Evolutionary conservation across 2,329 filamentous ascomycete species (phyloP), one percentile per base, ranked within the genome.

Genomic region (Exophiala spinifera): DNA sequence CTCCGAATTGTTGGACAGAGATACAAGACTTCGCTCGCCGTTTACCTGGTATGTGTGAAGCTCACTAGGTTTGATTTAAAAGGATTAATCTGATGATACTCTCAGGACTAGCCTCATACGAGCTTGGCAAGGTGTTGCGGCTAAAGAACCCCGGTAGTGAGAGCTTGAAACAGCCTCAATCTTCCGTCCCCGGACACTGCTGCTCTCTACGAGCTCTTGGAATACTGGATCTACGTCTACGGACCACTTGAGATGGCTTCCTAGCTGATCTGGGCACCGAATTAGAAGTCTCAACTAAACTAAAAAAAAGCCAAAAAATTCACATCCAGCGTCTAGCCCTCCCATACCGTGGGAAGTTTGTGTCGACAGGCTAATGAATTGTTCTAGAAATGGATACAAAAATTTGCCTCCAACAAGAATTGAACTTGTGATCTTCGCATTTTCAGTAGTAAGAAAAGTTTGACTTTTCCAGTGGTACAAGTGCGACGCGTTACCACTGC

Each of bases 371-470:
- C 8, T 25, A 25, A 25, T 4, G 23, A 25, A 25, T 4, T 4
- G 23, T 25, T 8, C 23, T 25, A 23, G n/a, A 48, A 48, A 6
- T 6, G 6, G n/a, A 39, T 15, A 45, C 31, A 52, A 37, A 21
- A 21, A 31, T 39, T n/a, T 53, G 51, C 51, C 51, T 53, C 51
- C 51, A 53, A 53, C 51, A 53, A 53, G 51, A 53, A 53, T 53
- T 53, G 51, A 53, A 53, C 51, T 53, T 53, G 51, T 53, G 51
- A 53, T 53, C 51, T 53, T 53, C 51, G 51, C 51, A 53, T 53
- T 53, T 15, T 25, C 15, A 13, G 34, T 10, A 17, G 25, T 47
- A 33, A 28, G 43, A 34, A 46, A 49, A 25, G 23, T 25, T 4
- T 25, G 15, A 15, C 13, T 48, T 23, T 53, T 39, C 51, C 42